These are phyloP conservation scores for Sanghuangporus weigelae DNA, from an alignment of 1,284 basidiomycete genomes.

Conservation along the genomic window DNA sequence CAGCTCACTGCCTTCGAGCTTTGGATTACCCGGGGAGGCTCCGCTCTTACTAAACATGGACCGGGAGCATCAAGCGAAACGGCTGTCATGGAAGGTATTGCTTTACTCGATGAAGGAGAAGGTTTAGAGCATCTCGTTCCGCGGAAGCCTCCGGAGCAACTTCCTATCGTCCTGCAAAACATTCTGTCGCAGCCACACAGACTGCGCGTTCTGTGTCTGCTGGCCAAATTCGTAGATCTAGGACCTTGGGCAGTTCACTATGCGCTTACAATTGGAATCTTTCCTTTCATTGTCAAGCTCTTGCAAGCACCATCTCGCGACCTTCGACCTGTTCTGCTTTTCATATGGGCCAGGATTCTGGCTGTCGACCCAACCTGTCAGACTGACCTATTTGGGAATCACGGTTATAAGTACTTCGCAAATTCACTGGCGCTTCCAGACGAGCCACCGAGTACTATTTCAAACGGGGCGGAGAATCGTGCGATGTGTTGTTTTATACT, in stretches of 20 bases:
- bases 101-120: slow-evolving; percentile 21
- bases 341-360: slow-evolving; percentile 97
- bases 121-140: slow-evolving; percentile 64
- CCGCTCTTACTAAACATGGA: slow-evolving; percentile 72
- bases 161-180: slow-evolving; percentile 96
- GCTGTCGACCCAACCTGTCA: slow-evolving; percentile 95
- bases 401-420: slow-evolving; percentile 88
- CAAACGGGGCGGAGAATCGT: slow-evolving; percentile 93
- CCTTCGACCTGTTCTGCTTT: slow-evolving; percentile 95
- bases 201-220: slow-evolving; percentile 90
- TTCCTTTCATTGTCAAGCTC: slow-evolving; percentile 96
- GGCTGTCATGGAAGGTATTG: slow-evolving; percentile 1
- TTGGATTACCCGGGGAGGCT: slow-evolving; percentile 92
- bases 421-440: slow-evolving; percentile 68
- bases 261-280: slow-evolving; percentile 97
- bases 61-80: slow-evolving; percentile 49
- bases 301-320: slow-evolving; percentile 94
- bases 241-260: slow-evolving; percentile 98
- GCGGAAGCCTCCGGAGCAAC: slow-evolving; percentile 89
- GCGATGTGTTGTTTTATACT: slow-evolving; percentile 99
- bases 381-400: slow-evolving; percentile 81
- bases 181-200: slow-evolving; percentile 95
- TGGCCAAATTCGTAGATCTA: slow-evolving; percentile 96
- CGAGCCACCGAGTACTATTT: slow-evolving; percentile 52
- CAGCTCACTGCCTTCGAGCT: slow-evolving; percentile 97